Conservation (phyloP, 2,329 filamentous ascomycete species). For the Sclerotinia spermophila region DNA sequence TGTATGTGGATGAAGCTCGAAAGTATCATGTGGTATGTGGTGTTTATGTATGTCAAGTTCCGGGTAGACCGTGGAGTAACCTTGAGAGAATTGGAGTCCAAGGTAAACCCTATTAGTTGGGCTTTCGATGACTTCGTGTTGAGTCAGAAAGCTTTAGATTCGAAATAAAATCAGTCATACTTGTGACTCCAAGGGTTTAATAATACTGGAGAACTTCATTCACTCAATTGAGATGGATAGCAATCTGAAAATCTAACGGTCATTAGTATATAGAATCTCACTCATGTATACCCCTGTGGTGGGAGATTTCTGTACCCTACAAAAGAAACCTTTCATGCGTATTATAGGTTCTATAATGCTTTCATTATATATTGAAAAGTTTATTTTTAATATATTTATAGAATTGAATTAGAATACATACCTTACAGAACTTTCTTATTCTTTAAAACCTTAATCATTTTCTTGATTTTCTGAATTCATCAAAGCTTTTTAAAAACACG, state of each 20-base stretch:
- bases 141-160: neutral
- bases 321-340: too few relatives aligned
- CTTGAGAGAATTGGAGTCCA: neutral
- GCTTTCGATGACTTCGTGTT: neutral
- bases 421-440: too few relatives aligned
- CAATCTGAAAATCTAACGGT: neutral
- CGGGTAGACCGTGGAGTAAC: too few relatives aligned
- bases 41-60: neutral
- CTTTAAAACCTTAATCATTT: too few relatives aligned
- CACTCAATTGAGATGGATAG: neutral
- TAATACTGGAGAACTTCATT: too few relatives aligned
- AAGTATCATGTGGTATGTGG: neutral
- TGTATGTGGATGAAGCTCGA: neutral
- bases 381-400: too few relatives aligned
- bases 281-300: neutral
- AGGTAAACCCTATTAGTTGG: neutral
- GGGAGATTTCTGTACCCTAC: too few relatives aligned
- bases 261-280: neutral
- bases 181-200: neutral
- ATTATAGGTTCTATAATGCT: too few relatives aligned
- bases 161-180: neutral
- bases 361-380: too few relatives aligned
- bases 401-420: too few relatives aligned
- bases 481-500: too few relatives aligned
- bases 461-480: too few relatives aligned